Conservation (phyloP, 2,329 filamentous ascomycete genomes). For the Trichoderma breve region DNA sequence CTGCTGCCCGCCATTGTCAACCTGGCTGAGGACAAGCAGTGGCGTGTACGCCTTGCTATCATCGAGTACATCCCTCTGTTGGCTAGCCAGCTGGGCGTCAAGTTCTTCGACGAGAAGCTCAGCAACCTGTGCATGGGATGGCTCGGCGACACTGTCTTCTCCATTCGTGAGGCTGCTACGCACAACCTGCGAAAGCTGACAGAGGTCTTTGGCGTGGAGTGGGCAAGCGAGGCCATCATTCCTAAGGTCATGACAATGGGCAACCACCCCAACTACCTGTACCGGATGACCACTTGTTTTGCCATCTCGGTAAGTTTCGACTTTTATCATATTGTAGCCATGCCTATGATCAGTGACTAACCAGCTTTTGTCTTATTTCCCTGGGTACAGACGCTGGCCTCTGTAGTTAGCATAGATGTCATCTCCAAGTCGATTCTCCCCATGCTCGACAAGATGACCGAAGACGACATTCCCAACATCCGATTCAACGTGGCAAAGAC, state of each 20-base stretch:
- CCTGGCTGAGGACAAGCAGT: constrained; percentile 98
- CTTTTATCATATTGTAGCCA: neutral
- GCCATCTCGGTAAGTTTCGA: constrained; percentile 79
- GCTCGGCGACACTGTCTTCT: constrained; percentile 98
- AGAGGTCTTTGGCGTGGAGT: constrained; percentile 96
- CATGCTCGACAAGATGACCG: constrained; percentile 91
- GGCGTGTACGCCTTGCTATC: constrained; percentile 94
- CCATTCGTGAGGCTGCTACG: constrained; percentile 94
- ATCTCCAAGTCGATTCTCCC: constrained; percentile 91
- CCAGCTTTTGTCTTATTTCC: neutral
- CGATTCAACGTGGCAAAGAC: constrained; percentile 99
- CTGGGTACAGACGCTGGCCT: constrained; percentile 77
- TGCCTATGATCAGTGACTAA: neutral
- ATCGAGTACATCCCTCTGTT: constrained; percentile 98
- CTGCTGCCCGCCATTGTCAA: constrained; percentile 96
- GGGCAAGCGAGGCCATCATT: constrained; percentile 95
- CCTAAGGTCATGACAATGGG: constrained; percentile 99
- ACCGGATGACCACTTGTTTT: constrained; percentile 99
- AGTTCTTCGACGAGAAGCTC: constrained; percentile 98
- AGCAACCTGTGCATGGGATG: constrained; percentile 96
- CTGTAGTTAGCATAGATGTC: constrained; percentile 88
- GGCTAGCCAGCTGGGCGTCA: constrained; percentile 89
- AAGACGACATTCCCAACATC: constrained; percentile 96
- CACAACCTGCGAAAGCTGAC: constrained; percentile 98
- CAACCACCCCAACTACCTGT: constrained; percentile 96